Base-by-base conservation (phyloP, 139 green algal genomes). In the Chlorella sp. region DNA sequence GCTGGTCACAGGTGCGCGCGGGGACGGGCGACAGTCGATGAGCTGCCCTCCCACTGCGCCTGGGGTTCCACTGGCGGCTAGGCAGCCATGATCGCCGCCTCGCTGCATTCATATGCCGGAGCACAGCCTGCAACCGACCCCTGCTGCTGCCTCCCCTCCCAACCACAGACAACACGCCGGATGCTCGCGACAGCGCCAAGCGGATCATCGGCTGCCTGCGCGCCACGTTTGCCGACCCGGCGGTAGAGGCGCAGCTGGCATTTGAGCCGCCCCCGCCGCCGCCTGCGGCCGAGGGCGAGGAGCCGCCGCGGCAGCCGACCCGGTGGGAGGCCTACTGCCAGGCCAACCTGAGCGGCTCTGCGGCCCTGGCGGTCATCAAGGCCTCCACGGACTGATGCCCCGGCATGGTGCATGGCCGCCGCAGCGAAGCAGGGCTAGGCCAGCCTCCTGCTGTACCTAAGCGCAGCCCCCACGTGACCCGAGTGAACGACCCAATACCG, bases 111-210 rank as follows among this genome's bases (percentile, higher is more conserved):
- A n/a, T n/a, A n/a, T n/a, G n/a, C n/a, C n/a, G n/a, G n/a, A n/a
- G n/a, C n/a, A n/a, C n/a, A n/a, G n/a, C n/a, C n/a, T n/a, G n/a
- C n/a, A n/a, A n/a, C n/a, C n/a, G n/a, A n/a, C n/a, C n/a, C n/a
- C 7, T 32, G 28, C 30, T 11, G 14, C 46, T 44, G 46, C 73
- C 32, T 60, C n/a, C 73, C 62, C 40, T 19, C 36, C n/a, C 34
- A 3, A 11, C 2, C 32, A 43, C 26, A 78, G 91, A 94, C 88
- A 94, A 94, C 69, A 94, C 90, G 40, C 90, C 87, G 40, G 91
- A 93, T 41, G 90, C 91, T 0, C 83, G 91, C 16, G 90, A 92
- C n/a, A 77, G 73, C 24, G 91, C 90, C 44, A 85, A 84, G 60
- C 48, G 74, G 40, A n/a, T 94, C 7, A 54, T 92, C 17, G 54